These are phyloP conservation scores for Kuraishia floccosa DNA, from an alignment of 805 yeast genomes.

Conservation along the genomic window DNA sequence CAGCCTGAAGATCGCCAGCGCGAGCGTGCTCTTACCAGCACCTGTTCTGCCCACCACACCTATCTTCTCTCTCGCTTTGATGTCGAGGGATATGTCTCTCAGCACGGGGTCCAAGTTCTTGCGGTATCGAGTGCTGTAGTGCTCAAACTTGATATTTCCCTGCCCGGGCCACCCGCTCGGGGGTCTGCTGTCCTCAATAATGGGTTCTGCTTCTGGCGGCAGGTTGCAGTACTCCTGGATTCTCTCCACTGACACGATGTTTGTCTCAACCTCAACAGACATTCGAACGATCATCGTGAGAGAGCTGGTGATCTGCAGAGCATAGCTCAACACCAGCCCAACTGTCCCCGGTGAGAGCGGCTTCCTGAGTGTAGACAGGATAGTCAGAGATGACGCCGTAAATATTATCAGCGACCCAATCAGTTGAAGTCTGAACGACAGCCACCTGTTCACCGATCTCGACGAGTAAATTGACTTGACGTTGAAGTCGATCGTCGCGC, in stretches of 20 bases:
- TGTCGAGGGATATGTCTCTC: constrained; percentile 29
- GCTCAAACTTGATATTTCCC: constrained; percentile 36
- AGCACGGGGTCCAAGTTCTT: constrained; percentile 49
- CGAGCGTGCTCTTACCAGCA: constrained; percentile 59
- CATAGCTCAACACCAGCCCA: constrained; percentile 56
- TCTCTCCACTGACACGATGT: constrained; percentile 80
- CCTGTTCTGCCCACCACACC: constrained; percentile 77
- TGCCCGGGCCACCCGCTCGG: constrained; percentile 39
- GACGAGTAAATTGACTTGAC: constrained; percentile 35
- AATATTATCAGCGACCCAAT: constrained; percentile 48
- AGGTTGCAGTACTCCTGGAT: constrained; percentile 78
- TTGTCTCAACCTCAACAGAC: constrained; percentile 54
- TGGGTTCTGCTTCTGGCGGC: constrained; percentile 66
- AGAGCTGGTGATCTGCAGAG: constrained; percentile 41
- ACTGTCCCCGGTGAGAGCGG: constrained; percentile 48
- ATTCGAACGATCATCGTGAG: constrained; percentile 46
- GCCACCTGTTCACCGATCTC: constrained; percentile 54
- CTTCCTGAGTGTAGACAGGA: constrained; percentile 23
- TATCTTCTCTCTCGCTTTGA: constrained; percentile 46
- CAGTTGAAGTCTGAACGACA: constrained; percentile 47
- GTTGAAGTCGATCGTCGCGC: constrained; percentile 35
- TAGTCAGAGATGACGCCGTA: constrained; percentile 34
- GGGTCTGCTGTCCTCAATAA: constrained; percentile 31
- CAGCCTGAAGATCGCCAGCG: constrained; percentile 49
- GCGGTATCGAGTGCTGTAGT: constrained; percentile 50